phyloP scores from a whole-genome alignment of 2,329 filamentous ascomycete species.

The Pestalotiopsis sp. region DNA sequence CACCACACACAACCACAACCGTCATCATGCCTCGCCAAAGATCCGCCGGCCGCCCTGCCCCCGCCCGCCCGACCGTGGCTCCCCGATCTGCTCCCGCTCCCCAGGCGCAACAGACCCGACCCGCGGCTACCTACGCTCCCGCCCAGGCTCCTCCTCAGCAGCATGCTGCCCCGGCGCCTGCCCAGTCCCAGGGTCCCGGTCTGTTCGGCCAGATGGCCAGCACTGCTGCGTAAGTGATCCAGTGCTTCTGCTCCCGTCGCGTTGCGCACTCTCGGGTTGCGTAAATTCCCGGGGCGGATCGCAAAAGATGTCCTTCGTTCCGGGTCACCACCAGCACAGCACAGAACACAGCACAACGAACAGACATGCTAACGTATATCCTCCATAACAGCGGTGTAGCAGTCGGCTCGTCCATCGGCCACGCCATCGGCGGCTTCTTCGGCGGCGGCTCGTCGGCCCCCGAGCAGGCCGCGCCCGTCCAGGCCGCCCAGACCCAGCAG shows the following conservation, averaged over 20 bases:
- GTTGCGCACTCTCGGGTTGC: slow-evolving; percentile 3
- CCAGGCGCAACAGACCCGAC: slow-evolving; percentile 65
- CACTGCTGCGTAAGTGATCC: slow-evolving; percentile 84
- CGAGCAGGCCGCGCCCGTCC: slow-evolving; percentile 40
- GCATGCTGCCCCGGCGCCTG: slow-evolving; percentile 46
- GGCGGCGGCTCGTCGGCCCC: slow-evolving; percentile 68
- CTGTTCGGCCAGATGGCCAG: slow-evolving; percentile 96
- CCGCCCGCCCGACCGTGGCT: slow-evolving; percentile 67
- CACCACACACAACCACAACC: slow-evolving; percentile 27
- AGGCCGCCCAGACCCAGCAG: slow-evolving; percentile 49
- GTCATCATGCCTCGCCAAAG: slow-evolving; percentile 74
- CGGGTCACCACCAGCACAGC: no score
- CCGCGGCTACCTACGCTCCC: slow-evolving; percentile 68
- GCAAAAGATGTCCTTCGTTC: background rate
- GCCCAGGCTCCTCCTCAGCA: slow-evolving; percentile 50
- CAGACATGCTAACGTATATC: background rate
- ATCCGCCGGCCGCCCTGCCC: slow-evolving; percentile 60
- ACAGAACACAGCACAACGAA: background rate
- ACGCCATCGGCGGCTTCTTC: slow-evolving; percentile 91
- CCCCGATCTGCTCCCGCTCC: slow-evolving; percentile 52
- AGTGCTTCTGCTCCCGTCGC: background rate
- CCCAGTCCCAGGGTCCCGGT: slow-evolving; percentile 71
- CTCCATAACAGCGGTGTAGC: slow-evolving; percentile 77
- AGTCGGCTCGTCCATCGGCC: slow-evolving; percentile 91
- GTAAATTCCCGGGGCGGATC: background rate